phyloP scores from a whole-genome alignment of 192 early-diverging fungal species.

The Coemansia sp. region DNA sequence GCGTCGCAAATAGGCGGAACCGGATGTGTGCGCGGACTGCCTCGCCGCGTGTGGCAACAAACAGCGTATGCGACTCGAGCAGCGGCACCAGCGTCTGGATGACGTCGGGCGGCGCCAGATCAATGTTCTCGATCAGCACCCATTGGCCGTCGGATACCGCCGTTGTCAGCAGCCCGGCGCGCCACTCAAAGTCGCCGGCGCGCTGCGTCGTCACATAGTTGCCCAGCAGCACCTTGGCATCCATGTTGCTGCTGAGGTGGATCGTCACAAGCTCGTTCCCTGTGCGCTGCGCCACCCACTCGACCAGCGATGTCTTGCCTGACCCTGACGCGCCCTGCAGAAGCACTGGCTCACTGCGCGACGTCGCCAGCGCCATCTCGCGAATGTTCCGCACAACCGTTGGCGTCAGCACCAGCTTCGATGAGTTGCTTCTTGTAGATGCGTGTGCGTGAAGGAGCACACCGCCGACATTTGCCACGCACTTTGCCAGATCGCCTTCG shows the following conservation, averaged over 20 bases:
- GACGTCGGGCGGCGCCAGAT: slow-evolving; percentile 94
- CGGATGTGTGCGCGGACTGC: slow-evolving; percentile 77
- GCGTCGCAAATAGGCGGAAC: slow-evolving; percentile 94
- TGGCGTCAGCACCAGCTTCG: slow-evolving; percentile 70
- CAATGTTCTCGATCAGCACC: slow-evolving; percentile 98
- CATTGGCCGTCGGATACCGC: slow-evolving; percentile 90
- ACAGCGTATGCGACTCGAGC: slow-evolving; percentile 85
- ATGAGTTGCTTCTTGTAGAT: background rate
- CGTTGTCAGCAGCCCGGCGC: slow-evolving; percentile 88
- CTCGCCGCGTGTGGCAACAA: slow-evolving; percentile 90
- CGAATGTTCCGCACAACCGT: slow-evolving; percentile 79
- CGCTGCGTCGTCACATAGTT: slow-evolving; percentile 91
- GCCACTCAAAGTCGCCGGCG: slow-evolving; percentile 96
- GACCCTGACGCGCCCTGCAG: slow-evolving; percentile 82
- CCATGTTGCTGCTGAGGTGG: slow-evolving; percentile 95
- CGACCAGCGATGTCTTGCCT: slow-evolving; percentile 90
- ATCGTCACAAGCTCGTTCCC: slow-evolving; percentile 87
- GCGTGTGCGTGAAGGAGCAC: slow-evolving; percentile 44
- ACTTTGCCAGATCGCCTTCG: slow-evolving; percentile 21
- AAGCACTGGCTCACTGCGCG: slow-evolving; percentile 84
- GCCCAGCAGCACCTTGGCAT: slow-evolving; percentile 92
- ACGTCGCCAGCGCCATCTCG: slow-evolving; percentile 81
- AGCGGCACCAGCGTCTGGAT: slow-evolving; percentile 89
- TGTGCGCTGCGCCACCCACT: slow-evolving; percentile 80
- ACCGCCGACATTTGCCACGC: slow-evolving; percentile 50